These are phyloP conservation scores for Prunus mira DNA, from an alignment of 306 rosid genomes.

Conservation along the genomic window DNA sequence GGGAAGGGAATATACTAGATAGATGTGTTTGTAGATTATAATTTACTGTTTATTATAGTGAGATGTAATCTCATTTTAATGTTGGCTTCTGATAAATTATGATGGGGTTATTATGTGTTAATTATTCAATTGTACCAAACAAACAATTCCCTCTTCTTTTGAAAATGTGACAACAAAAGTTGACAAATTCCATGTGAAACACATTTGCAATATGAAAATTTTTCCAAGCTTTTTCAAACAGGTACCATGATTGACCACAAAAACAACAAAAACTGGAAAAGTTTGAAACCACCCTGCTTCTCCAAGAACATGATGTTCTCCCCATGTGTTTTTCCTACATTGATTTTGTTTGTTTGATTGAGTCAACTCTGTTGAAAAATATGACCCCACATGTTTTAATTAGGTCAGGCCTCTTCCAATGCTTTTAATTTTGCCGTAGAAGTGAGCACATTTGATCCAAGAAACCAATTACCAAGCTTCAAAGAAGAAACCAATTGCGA, in stretches of 20 bases:
- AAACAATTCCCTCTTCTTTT: too few relatives aligned
- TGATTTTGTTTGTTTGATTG: slow-evolving; percentile 7
- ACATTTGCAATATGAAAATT: background rate
- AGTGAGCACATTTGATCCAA: too few relatives aligned
- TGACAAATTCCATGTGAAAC: background rate
- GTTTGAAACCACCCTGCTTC: slow-evolving; percentile 14
- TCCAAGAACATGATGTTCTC: background rate
- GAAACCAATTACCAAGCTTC: too few relatives aligned
- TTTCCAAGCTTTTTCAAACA: slow-evolving; percentile 1
- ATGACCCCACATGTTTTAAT: slow-evolving; percentile 1
- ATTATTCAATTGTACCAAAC: background rate
- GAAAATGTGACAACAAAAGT: background rate
- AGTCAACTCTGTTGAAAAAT: background rate
- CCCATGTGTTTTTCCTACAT: background rate
- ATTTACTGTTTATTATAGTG: background rate
- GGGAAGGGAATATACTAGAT: background rate
- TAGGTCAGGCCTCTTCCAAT: background rate
- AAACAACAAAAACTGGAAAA: slow-evolving; percentile 8
- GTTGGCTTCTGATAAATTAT: slow-evolving; percentile 3
- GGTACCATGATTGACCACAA: background rate
- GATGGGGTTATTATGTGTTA: background rate
- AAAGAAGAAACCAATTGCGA: too few relatives aligned
- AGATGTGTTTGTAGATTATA: slow-evolving; percentile 12
- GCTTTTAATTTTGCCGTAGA: background rate
- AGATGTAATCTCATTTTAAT: background rate